A percentile compares a stretch with the other conserved stretches of the same genome.
These are phyloP conservation scores for Entophlyctis luteolus DNA, from an alignment of 192 early-diverging fungal genomes.

Conservation along the genomic window DNA sequence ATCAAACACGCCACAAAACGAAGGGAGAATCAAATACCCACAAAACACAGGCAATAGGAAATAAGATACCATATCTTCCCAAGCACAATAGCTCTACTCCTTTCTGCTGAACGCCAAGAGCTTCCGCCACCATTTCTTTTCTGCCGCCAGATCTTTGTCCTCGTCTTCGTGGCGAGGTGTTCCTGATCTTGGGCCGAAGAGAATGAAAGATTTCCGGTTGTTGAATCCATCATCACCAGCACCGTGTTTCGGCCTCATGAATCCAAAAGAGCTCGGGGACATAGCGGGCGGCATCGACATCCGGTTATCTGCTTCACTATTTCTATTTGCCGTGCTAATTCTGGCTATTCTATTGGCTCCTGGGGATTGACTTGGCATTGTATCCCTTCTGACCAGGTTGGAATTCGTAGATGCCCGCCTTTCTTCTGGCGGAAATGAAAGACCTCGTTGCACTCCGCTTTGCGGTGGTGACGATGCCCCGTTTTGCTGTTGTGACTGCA, in stretches of 20 bases:
- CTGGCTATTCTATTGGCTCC: not conserved
- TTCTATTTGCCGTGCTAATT: no score
- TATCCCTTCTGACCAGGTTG: not conserved
- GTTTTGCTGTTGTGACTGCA: not conserved
- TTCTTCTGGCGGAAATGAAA: no score
- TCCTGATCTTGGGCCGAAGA: not conserved
- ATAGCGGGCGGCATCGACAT: not conserved
- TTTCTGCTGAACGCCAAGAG: constrained; percentile 2
- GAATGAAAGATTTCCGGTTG: constrained; percentile 8
- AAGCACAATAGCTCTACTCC: no score
- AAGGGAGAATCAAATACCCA: no score
- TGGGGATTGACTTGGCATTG: not conserved
- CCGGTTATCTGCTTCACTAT: not conserved
- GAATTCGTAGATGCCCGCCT: not conserved
- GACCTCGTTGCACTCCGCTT: no score
- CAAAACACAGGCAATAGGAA: no score
- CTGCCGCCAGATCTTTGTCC: not conserved
- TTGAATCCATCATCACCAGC: not conserved
- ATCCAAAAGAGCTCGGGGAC: not conserved
- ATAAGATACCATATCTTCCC: no score
- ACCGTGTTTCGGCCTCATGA: not conserved
- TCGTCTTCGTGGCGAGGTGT: not conserved
- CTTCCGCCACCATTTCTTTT: constrained; percentile 25
- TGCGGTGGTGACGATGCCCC: not conserved
- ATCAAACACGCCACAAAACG: no score